These are phyloP conservation scores for Heterobasidion irregulare DNA, from an alignment of 1,284 basidiomycete genomes.

Conservation along the genomic window DNA sequence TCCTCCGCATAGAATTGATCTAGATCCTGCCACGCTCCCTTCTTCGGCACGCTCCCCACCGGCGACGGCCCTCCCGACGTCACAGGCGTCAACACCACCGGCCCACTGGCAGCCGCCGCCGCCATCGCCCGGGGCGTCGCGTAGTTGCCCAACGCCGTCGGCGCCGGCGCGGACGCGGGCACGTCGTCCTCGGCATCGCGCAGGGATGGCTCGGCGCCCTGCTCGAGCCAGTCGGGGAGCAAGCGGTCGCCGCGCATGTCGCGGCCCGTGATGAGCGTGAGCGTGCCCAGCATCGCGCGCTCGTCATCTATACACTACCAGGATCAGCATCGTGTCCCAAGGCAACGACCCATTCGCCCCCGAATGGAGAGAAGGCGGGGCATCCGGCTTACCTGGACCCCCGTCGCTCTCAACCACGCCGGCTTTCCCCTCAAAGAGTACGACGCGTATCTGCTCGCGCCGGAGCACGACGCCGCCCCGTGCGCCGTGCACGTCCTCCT, in stretches of 20 bases:
- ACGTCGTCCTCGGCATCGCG: constrained; percentile 48
- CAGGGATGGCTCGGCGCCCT: constrained; percentile 24
- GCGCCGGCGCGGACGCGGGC: constrained; percentile 23
- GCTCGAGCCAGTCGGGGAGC: constrained; percentile 30
- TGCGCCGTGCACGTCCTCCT: constrained; percentile 24
- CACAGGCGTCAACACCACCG: constrained; percentile 47
- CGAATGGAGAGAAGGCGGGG: background rate
- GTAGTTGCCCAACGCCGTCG: constrained; percentile 16
- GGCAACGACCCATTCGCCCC: background rate
- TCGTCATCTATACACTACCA: constrained; percentile 24
- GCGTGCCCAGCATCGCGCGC: constrained; percentile 44
- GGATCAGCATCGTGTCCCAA: background rate
- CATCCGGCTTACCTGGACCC: constrained; percentile 11
- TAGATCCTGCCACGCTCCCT: constrained; percentile 45
- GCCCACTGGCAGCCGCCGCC: constrained; percentile 18
- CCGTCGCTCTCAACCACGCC: constrained; percentile 31
- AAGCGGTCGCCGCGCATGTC: constrained; percentile 28
- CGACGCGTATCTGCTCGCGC: constrained; percentile 71
- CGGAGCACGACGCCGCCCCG: constrained; percentile 69
- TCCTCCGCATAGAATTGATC: constrained; percentile 58
- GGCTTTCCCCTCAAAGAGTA: constrained; percentile 71
- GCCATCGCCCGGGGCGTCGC: constrained; percentile 11
- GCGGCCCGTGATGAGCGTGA: constrained; percentile 41
- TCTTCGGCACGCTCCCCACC: constrained; percentile 26
- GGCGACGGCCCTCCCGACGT: constrained; percentile 27